Evolutionary conservation across 768 basidiomycete genomes (phyloP), one percentile per base, ranked within the genome.

Genomic region (Grammothele lineata): DNA sequence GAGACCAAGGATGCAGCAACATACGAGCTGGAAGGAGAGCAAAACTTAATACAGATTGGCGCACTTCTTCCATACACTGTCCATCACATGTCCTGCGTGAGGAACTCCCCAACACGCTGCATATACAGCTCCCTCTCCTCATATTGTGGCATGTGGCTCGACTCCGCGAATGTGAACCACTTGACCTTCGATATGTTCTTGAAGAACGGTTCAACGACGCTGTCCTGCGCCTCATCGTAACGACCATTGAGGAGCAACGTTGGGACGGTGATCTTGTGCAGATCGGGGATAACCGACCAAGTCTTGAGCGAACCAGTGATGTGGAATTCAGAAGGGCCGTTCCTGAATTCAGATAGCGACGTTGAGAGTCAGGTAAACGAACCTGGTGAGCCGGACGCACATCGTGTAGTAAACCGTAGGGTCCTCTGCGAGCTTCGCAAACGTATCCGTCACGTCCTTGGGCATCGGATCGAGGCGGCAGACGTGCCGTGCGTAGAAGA

Each of bases 391-490:
- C 6, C 8, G 35, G 8, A 36, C 35, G 35, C 15, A 36, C 35
- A 36, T 36, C 15, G 35, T 36, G 35, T n/a, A n/a, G 35, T 36
- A 36, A 19, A 36, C 35, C 12, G 35, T 36, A 8, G 12, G 35
- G 35, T 36, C 35, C 35, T 36, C 6, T n/a, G 8, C 69, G 5
- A 70, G 37, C 51, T 56, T 60, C 18, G 48, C 62, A 38, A 77
- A 63, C 21, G 66, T 49, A 24, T 51, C 47, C 4, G 54, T 14
- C 4, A 80, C 57, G 6, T 69, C 61, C 32, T 66, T 45, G 0
- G 81, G 80, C 62, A 67, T 65, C 0, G 77, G 76, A 30, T 74
- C 55, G 11, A 74, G 4, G 25, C 68, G 63, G 55, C 77, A 81
- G 8, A 74, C 22, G 50, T 74, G 70, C 14, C 61, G 61, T 6